These are phyloP conservation scores for Toxoplasma gondii DNA, from an alignment of 169 alveolate genomes.

Conservation along the genomic window DNA sequence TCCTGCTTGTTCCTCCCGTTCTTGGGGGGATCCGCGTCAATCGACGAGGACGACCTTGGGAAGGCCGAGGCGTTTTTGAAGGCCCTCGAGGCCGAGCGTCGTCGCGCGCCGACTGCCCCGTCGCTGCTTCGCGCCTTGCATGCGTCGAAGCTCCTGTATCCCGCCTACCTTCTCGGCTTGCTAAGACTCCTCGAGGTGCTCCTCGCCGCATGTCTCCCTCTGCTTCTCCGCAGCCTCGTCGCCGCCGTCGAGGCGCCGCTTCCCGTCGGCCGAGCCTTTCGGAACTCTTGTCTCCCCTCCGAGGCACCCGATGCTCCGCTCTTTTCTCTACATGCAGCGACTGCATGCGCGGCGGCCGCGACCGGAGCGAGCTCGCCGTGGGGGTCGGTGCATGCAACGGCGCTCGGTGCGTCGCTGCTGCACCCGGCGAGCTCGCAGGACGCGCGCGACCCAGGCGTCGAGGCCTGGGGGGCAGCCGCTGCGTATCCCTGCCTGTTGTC, in stretches of 20 bases:
- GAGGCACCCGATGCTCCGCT: neutral
- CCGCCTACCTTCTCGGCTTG: neutral
- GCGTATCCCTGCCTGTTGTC: neutral
- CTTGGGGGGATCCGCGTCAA: neutral
- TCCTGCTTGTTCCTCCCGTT: neutral
- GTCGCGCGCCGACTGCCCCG: constrained; percentile 1
- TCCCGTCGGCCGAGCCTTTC: neutral
- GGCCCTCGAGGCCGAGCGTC: constrained; percentile 16
- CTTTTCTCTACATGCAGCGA: neutral
- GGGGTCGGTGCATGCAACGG: neutral
- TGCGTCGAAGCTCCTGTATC: neutral
- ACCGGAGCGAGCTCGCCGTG: neutral
- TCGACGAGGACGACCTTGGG: constrained; percentile 3
- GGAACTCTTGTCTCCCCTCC: neutral
- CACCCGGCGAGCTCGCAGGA: neutral
- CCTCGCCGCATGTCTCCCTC: constrained; percentile 38
- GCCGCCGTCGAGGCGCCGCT: constrained; percentile 40
- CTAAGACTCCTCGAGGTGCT: constrained; percentile 45
- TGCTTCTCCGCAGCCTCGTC: constrained; percentile 38
- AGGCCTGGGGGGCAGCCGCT: neutral
- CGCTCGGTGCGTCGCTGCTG: neutral
- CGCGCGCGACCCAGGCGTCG: neutral
- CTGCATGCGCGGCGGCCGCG: constrained; percentile 34
- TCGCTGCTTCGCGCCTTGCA: neutral
- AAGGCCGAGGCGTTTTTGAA: neutral